Evolutionary conservation across 164 flowering plant genomes (phyloP).

Genomic region (Magnolia kwangsiensis): DNA sequence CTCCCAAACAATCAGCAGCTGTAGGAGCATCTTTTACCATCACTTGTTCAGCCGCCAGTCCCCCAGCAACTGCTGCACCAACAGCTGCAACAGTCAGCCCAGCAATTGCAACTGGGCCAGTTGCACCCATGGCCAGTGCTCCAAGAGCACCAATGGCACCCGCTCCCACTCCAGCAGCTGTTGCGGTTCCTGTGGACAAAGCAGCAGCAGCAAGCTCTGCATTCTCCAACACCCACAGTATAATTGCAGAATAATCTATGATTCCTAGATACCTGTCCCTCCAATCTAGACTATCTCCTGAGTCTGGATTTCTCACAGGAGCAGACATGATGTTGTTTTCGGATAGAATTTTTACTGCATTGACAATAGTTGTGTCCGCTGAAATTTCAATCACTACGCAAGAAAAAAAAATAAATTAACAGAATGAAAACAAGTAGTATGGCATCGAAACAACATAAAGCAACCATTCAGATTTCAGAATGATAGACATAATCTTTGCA

Average conservation of each 20-base stretch:
- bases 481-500: neutral
- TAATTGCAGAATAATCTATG: slow-evolving; percentile 72
- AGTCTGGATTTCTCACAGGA: slow-evolving; percentile 68
- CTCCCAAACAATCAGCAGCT: slow-evolving; percentile 67
- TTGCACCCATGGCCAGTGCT: slow-evolving; percentile 72
- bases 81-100: slow-evolving; percentile 79
- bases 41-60: slow-evolving; percentile 63
- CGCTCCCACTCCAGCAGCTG: slow-evolving; percentile 85
- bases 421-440: neutral
- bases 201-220: slow-evolving; percentile 88
- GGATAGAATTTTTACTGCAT: slow-evolving; percentile 71
- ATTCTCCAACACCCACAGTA: slow-evolving; percentile 84
- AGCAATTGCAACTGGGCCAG: slow-evolving; percentile 87
- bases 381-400: slow-evolving; percentile 76
- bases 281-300: slow-evolving; percentile 51
- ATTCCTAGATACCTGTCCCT: slow-evolving; percentile 76
- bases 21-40: slow-evolving; percentile 75
- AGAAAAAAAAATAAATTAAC: neutral
- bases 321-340: slow-evolving; percentile 75
- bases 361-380: slow-evolving; percentile 61
- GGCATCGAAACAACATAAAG: neutral
- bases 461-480: neutral
- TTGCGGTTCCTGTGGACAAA: slow-evolving; percentile 64
- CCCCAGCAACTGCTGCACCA: slow-evolving; percentile 90
- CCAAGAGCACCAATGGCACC: slow-evolving; percentile 88